Evolutionary conservation across 257 asterid genomes (phyloP), one percentile per base, ranked within the genome.

Genomic region (Solanum medicagineum): DNA sequence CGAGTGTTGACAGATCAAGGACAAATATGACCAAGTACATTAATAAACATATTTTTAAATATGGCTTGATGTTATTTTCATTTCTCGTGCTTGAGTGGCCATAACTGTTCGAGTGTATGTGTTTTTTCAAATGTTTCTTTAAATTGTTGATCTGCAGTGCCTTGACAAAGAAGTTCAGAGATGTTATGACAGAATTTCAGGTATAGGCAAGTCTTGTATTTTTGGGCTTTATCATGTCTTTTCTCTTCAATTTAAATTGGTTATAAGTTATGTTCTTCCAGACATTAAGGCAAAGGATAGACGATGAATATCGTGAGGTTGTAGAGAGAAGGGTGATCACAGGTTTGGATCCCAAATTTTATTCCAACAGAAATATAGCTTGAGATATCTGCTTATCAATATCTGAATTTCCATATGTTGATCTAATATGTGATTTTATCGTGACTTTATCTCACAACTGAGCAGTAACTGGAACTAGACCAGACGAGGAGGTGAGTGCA

Each of bases 281-380:
- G 98, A 88, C 90, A 24, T 84, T 95, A 87, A 93, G 98, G 65
- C 96, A 92, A 87, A 91, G 87, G 85, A 92, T 95, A 24, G 98
- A 95, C 63, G 93, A 94, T 12, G 97, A 95, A 84, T 95, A 95
- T 89, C 98, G 98, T 5, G 98, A 95, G 90, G 97, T 94, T 55
- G 97, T 95, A 22, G 98, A 95, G 90, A 89, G 98, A 88, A 91
- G 98, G 88, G 98, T 95, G 74, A 90, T 94, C 54, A 95, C 97
- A 91, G 97, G 98, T 95, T 45, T 32, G 90, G 79, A 84, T 80
- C 77, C 42, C 42, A 65, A 24, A 40, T 54, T 32, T 82, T 42
- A 47, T 55, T 47, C 83, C 11, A 80, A 19, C 15, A 55, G 65
- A 81, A 20, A 36, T 19, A 69, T 65, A 55, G 6, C 70, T 66